A percentile compares a stretch with the other conserved stretches of the same genome.
Conservation (phyloP, 768 basidiomycete genomes). For the Omphalotus guepiniiformis region DNA sequence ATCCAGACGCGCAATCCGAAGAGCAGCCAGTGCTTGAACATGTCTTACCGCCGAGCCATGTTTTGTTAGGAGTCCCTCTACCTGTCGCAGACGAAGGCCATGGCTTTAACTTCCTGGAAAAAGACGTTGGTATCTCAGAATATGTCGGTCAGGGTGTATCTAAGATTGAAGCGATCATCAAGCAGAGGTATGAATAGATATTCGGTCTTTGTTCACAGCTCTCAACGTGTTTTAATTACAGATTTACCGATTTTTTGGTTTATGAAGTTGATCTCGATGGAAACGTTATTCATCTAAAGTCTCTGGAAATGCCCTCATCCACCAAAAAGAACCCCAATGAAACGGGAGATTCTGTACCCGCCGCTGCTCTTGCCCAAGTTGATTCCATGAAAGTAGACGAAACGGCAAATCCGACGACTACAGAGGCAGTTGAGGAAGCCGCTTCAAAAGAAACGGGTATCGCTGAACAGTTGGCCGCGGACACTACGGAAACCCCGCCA, state of each 20-base stretch:
- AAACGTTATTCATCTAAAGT: conserved; percentile 77
- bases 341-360: conserved; percentile 14
- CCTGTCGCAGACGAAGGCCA: conserved; percentile 47
- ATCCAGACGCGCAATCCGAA: too few species aligned
- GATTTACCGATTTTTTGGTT: conserved; percentile 97
- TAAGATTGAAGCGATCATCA: conserved; percentile 88
- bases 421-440: conserved; percentile 14
- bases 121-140: conserved; percentile 87
- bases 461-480: too few species aligned
- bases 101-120: conserved; percentile 61
- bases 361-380: conserved; percentile 9
- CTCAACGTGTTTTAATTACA: conserved; percentile 25
- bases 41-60: conserved; percentile 71
- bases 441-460: too few species aligned
- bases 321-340: conserved; percentile 34
- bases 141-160: conserved; percentile 70
- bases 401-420: background rate
- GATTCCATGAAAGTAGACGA: background rate
- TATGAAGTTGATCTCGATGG: conserved; percentile 83
- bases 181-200: conserved; percentile 69
- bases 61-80: conserved; percentile 55
- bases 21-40: conserved; percentile 21
- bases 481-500: conserved; percentile 3
- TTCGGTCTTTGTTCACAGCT: background rate
- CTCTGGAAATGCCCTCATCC: conserved; percentile 66